Evolutionary conservation across 345 rosid species (phyloP), one percentile per base, ranked within the genome.

Genomic region (Geranium brycei): DNA sequence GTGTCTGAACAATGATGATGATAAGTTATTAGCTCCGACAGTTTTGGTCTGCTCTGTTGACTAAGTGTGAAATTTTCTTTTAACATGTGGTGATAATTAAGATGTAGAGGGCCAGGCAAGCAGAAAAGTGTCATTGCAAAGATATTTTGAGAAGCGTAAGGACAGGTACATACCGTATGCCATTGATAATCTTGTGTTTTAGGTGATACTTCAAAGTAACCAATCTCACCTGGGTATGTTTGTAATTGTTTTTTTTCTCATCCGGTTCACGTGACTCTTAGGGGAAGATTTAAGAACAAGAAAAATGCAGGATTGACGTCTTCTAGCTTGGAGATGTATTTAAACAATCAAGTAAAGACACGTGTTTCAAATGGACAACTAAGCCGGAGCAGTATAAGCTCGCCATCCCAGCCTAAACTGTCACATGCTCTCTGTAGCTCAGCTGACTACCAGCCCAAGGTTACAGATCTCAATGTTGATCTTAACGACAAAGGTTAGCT

Each of bases 141-240:
- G 87, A 79, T 91, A 86, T 70, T 82, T 62, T 13, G 91, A 87
- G 61, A 91, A 87, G 83, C 78, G 82, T 16, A 87, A 86, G 62
- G 95, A 87, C 72, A 91, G 97, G 97, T 91, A 57, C n/a, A 3
- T 19, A 19, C 15, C 11, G 15, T 47, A 58, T 13, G 38, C 15
- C 40, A 68, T 71, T 63, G 51, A 61, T 64, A 57, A 30, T 55
- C 41, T 4, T 35, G 10, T 35, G 41, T 35, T 35, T 35, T 35
- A 35, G 41, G 41, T 4, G 41, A 35, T 35, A 35, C 41, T 64
- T 17, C 60, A 19, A 28, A 59, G 66, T 2, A 53, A 31, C 7
- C 53, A 47, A 11, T 47, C 3, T 6, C 14, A 6, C 53, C 53
- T 13, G 15, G 53, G 13, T 47, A 8, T 47, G 53, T 47, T 47